Base-by-base conservation (phyloP, 1,284 basidiomycete species). In the Omphalotus olearius region DNA sequence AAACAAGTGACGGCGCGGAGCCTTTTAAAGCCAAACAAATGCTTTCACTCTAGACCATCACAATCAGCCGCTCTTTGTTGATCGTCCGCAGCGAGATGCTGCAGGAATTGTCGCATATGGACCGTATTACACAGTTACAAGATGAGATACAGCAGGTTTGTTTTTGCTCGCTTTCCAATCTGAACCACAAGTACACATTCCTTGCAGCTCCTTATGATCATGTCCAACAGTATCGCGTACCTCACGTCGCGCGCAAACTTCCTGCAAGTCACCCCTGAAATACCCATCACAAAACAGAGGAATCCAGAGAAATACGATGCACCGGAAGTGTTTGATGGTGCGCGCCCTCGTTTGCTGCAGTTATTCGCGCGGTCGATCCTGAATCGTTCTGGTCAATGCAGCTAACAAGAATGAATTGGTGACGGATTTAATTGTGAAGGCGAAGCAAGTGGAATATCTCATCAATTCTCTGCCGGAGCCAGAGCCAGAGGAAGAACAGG, bases 31-130 rank as follows among this genome's bases (percentile, higher is more conserved):
- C 30, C 30, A 33, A 33, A 33, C 30, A 33, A 33, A 33, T 33
- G 30, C 13, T 33, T 33, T 33, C 30, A 9, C 30, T 33, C 13
- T 33, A 33, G 30, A 33, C 30, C 30, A 33, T 33, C 30, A 33
- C 30, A 3, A 33, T 13, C 30, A 33, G 7, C 30, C 7, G 9
- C 30, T 13, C 7, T 33, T 33, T 33, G 30, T 33, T 33, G 30
- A 13, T 33, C 30, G 30, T 33, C 9, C 30, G 30, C 30, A 33
- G 30, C 30, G 30, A 33, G 9, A 89, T 90, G 87, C 87, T 89
- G 76, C 83, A 88, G 78, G 87, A 90, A 82, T 70, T 89, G 66
- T 82, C 86, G 66, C 82, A 86, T 74, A 91, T 91, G 88, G 88
- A 91, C 75, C 83, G 88, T 69, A 88, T 91, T 66, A 90, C 89